Evolutionary conservation across 2,329 filamentous ascomycete genomes (phyloP).

Genomic region (Microcyclospora pomicola): DNA sequence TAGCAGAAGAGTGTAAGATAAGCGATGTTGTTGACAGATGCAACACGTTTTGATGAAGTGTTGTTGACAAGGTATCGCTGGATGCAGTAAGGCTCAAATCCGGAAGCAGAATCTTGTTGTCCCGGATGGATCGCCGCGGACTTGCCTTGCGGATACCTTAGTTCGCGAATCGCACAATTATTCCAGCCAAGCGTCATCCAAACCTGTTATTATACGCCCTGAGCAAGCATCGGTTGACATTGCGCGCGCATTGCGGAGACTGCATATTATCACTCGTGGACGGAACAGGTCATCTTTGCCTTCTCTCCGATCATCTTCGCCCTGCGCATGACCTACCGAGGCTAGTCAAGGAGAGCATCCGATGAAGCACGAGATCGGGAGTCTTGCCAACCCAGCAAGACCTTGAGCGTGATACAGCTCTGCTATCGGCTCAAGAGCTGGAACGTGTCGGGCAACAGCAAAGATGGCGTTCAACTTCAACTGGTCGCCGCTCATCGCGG

Average conservation of each 20-base stretch:
- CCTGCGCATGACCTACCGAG: constrained; percentile 3
- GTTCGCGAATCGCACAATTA: not conserved
- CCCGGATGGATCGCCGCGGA: too few relatives aligned
- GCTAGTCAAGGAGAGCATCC: constrained; percentile 4
- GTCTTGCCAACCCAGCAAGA: constrained; percentile 13
- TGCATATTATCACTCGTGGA: not conserved
- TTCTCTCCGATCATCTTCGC: not conserved
- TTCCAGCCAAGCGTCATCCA: not conserved
- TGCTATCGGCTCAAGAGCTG: constrained; percentile 5
- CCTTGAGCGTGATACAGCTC: constrained; percentile 2
- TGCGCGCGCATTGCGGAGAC: not conserved
- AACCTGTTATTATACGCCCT: not conserved
- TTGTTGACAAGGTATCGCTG: too few relatives aligned
- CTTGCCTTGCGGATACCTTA: not conserved
- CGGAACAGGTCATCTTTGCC: not conserved
- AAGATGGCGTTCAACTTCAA: constrained; percentile 99
- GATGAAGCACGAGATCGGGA: constrained; percentile 13
- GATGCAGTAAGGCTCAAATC: too few relatives aligned
- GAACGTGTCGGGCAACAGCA: not conserved
- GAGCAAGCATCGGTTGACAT: not conserved
- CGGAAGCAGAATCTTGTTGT: too few relatives aligned
- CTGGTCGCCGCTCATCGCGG: constrained; percentile 97
- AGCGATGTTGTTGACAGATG: too few relatives aligned
- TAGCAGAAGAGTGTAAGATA: too few relatives aligned
- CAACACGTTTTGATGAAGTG: too few relatives aligned